Evolutionary conservation across 2,329 filamentous ascomycete genomes (phyloP), one percentile per base, ranked within the genome.

Genomic region (Alternaria solani): DNA sequence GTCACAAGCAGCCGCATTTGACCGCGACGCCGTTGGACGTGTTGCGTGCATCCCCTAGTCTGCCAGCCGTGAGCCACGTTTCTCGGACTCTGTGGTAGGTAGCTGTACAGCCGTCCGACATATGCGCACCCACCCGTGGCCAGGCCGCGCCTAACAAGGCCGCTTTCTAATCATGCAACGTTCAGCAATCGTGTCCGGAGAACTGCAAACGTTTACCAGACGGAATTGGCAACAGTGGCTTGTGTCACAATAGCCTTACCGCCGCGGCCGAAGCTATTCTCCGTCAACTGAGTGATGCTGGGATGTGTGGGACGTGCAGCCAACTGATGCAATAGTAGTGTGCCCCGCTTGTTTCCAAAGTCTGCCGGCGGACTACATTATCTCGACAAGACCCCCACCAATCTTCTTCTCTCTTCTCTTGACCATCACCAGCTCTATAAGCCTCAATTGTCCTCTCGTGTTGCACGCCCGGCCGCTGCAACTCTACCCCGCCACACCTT

Each of bases 291-390:
- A 28, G 47, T 47, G 46, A 51, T 60, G 57, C 53, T 60, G 57
- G 57, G 41, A 57, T 57, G 36, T 53, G 44, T 62, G 69, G 66
- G 56, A 64, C 65, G 65, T 65, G 67, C 65, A 66, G 67, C 59
- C 61, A 20, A 64, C 64, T 68, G 67, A 71, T 68, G 68, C 67
- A 67, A 70, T 65, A 41, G 61, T 64, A 62, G 59, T 67, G 70
- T 72, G 69, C 74, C 71, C 67, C 74, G 64, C 70, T 67, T 66
- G 59, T 61, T 68, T 72, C 69, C 70, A 72, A 69, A 74, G 70
- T 68, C 69, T 72, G 69, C 72, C 70, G 69, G 71, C 71, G 68
- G 68, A 65, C 63, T 67, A 68, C 72, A 73, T 78, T 76, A 76
- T 75, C 73, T 69, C 68, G 63, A 18, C n/a, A 56, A 61, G 67